Conservation (phyloP, 2,329 filamentous ascomycete genomes). For the Aspergillus sclerotialis region DNA sequence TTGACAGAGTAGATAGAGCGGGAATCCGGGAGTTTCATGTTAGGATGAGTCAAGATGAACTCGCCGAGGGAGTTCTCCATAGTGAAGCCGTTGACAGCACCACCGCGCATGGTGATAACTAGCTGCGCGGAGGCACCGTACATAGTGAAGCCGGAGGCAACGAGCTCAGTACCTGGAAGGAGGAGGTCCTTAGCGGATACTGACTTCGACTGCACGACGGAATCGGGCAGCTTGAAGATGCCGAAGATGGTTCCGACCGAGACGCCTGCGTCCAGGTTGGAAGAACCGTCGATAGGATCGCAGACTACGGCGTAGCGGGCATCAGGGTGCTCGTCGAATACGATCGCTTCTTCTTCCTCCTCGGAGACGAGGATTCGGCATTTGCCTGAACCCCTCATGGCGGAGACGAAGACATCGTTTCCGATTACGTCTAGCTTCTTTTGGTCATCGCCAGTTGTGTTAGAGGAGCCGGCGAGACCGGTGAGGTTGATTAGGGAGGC, state of each 20-base stretch:
- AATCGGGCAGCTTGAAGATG: conserved; percentile 81
- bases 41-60: conserved; percentile 94
- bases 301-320: conserved; percentile 91
- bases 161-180: conserved; percentile 79
- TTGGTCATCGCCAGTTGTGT: conserved; percentile 94
- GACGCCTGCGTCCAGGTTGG: conserved; percentile 94
- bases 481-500: conserved; percentile 93
- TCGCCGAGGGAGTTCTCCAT: conserved; percentile 94
- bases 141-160: conserved; percentile 99
- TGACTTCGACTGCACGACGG: conserved; percentile 47
- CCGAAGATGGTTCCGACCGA: conserved; percentile 97
- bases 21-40: conserved; percentile 79
- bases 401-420: conserved; percentile 93
- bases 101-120: conserved; percentile 92
- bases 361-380: conserved; percentile 93
- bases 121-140: conserved; percentile 95
- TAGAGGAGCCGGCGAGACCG: conserved; percentile 88
- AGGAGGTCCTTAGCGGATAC: conserved; percentile 66
- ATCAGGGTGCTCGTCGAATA: conserved; percentile 66
- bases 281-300: conserved; percentile 96
- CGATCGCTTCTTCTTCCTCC: conserved; percentile 89
- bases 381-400: conserved; percentile 88
- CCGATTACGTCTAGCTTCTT: conserved; percentile 99
- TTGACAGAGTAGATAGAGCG: conserved; percentile 95
- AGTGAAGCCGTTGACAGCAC: conserved; percentile 93